Base-by-base conservation (phyloP, 164 flowering plant genomes). In the Berberis thunbergii region DNA sequence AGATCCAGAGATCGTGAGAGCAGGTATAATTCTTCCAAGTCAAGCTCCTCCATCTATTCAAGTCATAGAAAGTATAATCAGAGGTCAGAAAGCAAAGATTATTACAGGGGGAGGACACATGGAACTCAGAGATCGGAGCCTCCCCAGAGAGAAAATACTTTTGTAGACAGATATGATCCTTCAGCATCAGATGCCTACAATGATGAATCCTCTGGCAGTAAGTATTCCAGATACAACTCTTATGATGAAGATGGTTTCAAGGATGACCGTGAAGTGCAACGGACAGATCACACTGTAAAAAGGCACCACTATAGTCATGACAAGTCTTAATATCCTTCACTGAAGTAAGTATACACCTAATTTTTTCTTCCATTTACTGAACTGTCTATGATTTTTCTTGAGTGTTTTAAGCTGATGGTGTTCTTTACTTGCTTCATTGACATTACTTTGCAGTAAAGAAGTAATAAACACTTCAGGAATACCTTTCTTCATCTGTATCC, bases 101-200 rank as follows among this genome's bases (percentile, higher is more conserved):
- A 73, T 49, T 12, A 64, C 62, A 63, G 64, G 57, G 64, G 73
- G 59, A 69, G 62, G 54, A 64, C 41, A 44, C 26, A 65, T 60
- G 48, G 62, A 43, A 54, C 59, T 65, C 54, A 60, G 59, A 66
- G 46, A 65, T 75, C 79, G 53, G 72, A 69, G 2, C 60, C 70
- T 12, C 8, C 7, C 39, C 26, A 26, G 26, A 60, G 42, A 50
- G 67, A 63, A 57, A 64, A 72, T 74, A 65, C 62, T 38, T 82
- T 84, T 68, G 90, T 79, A 6, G 96, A 94, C 72, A 80, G 98
- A 81, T 94, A 88, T 71, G 83, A 87, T 77, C 98, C 96, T 75
- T 74, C 87, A 49, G 72, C 65, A 59, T 74, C 82, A 60, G 71
- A 45, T 12, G 43, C 54, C 54, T 59, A 71, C 64, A 66, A 59